Evolutionary conservation across 2,329 filamentous ascomycete species (phyloP).

Genomic region (Claviceps paspali): DNA sequence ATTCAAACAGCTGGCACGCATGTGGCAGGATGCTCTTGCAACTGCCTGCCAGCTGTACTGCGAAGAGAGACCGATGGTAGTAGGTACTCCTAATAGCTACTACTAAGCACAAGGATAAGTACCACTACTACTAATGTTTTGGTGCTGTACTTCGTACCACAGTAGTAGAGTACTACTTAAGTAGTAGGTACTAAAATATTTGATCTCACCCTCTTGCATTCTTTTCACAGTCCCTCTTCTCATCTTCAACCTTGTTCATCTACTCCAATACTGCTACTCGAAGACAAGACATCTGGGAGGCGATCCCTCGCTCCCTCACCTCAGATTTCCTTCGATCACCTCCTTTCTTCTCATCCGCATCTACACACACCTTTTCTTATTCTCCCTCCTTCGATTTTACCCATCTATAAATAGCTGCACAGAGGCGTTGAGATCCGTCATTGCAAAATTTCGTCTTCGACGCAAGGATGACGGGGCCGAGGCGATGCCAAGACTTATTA

Average conservation of each 20-base stretch:
- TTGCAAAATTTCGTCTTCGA: conserved; percentile 5
- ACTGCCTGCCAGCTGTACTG: conserved; percentile 4
- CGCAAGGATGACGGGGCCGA: conserved; percentile 5
- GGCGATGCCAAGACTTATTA: conserved; percentile 1
- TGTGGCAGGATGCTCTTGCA: conserved; percentile 3
- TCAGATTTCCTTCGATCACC: background rate
- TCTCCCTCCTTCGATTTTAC: background rate
- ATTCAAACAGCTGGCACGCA: conserved; percentile 1
- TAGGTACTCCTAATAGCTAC: too few species aligned
- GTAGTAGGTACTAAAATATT: too few species aligned
- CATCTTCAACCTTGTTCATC: conserved; percentile 1
- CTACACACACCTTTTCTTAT: background rate
- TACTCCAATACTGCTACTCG: background rate
- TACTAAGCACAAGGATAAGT: too few species aligned
- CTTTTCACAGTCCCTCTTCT: conserved; percentile 1
- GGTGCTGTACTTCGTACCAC: too few species aligned
- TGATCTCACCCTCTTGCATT: conserved; percentile 3
- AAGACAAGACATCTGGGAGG: background rate
- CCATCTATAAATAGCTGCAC: background rate
- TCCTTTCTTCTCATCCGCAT: background rate
- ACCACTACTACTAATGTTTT: too few species aligned
- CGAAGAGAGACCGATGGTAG: too few species aligned
- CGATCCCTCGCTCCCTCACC: background rate
- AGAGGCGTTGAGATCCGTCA: background rate
- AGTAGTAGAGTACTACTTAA: too few species aligned